Evolutionary conservation across 345 rosid species (phyloP), one percentile per base, ranked within the genome.

Genomic region (Eucalyptus grandis): DNA sequence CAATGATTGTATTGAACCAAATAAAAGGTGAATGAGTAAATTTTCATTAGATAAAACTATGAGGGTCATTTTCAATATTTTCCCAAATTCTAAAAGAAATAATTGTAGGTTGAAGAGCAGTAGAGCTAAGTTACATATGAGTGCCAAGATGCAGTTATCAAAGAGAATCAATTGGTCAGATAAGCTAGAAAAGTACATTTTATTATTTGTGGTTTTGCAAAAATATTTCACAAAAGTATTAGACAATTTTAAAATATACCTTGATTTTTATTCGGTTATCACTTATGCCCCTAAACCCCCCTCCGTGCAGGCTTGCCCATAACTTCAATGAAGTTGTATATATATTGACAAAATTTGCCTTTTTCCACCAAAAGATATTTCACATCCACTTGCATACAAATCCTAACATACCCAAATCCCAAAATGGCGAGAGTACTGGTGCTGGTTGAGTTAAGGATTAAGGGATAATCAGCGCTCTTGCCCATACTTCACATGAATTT

Each of bases 21-120:
- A 69, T 40, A 34, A 34, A 31, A 34, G 44, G 13, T 9, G 40
- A 69, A 69, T 1, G 13, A 34, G 13, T 5, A 15, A 67, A 67
- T 67, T 9, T 0, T 67, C 40, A 0, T n/a, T 7, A 8, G 77
- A 15, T 4, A n/a, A 67, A 67, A 62, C 31, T 30, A 62, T 67
- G 21, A n/a, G 40, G 19, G 17, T 16, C 77, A 69, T 69, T 69
- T 31, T 34, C 3, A 2, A 69, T 11, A 34, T 69, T 34, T 69
- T 69, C 44, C 24, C 81, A 5, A 34, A 69, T 34, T 40, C 81
- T 17, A 7, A n/a, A 14, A n/a, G 43, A 34, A 17, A 17, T 34
- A 69, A 31, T 0, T 17, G 26, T 17, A 9, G 81, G 21, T 16
- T 34, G 81, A 34, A 69, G 24, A 69, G 44, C 22, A 34, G 5